phyloP scores from a whole-genome alignment of 805 yeast genomes.

The Hanseniaspora pseudoguilliermondii region DNA sequence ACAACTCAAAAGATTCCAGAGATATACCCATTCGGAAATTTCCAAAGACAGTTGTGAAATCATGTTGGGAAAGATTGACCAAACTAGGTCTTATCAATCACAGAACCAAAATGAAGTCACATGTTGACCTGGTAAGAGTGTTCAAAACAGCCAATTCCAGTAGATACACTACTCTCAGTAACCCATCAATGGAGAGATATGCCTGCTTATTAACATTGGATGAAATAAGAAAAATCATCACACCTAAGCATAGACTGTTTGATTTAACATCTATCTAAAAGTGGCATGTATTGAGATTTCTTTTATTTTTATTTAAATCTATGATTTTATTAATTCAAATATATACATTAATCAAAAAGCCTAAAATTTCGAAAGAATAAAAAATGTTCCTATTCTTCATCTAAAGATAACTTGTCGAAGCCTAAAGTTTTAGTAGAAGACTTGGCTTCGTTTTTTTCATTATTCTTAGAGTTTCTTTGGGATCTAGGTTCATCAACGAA shows the following conservation, averaged over 20 bases:
- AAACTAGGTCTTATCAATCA: slow-evolving; percentile 42
- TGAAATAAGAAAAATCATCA: slow-evolving; percentile 32
- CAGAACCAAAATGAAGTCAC: slow-evolving; percentile 32
- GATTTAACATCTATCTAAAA: slow-evolving; percentile 25
- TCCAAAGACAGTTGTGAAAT: slow-evolving; percentile 35
- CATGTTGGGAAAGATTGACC: slow-evolving; percentile 63
- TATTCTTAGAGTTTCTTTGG: background rate
- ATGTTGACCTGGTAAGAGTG: slow-evolving; percentile 30
- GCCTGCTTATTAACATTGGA: slow-evolving; percentile 40
- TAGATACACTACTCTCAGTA: slow-evolving; percentile 27
- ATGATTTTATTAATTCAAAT: background rate
- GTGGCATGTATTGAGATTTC: no score
- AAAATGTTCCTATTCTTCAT: background rate
- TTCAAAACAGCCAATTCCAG: slow-evolving; percentile 32
- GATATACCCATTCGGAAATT: background rate
- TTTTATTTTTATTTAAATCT: background rate
- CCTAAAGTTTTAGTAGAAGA: background rate
- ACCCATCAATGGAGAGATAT: slow-evolving; percentile 36
- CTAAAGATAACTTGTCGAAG: slow-evolving; percentile 6
- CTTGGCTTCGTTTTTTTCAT: background rate
- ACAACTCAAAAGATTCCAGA: background rate
- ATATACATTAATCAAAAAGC: background rate
- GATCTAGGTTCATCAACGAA: background rate
- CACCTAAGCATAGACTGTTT: slow-evolving; percentile 24
- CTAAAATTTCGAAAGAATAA: background rate